phyloP scores from a whole-genome alignment of 2,329 filamentous ascomycete species.

The Thielaviopsis punctulata region DNA sequence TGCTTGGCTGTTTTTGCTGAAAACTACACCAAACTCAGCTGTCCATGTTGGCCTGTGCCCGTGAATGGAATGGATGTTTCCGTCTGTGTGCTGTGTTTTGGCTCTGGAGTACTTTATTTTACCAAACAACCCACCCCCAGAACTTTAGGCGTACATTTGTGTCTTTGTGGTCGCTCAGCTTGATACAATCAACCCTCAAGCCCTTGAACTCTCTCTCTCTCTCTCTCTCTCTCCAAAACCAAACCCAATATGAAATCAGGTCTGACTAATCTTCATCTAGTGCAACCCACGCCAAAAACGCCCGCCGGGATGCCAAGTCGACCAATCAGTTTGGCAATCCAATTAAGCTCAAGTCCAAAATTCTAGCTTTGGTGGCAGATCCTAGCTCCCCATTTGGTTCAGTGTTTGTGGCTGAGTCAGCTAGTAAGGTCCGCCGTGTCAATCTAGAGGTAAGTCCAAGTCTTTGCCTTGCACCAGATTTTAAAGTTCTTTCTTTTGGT shows the following conservation, averaged over 20 bases:
- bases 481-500: neutral
- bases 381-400: slow-evolving; percentile 38
- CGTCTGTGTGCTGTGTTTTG: too few species aligned
- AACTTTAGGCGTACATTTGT: too few species aligned
- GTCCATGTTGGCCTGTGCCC: too few species aligned
- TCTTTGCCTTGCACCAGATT: neutral
- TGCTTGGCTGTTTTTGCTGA: neutral
- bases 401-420: slow-evolving; percentile 73
- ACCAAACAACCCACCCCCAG: too few species aligned
- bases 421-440: slow-evolving; percentile 60
- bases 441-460: slow-evolving; percentile 46
- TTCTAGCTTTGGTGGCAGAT: slow-evolving; percentile 57
- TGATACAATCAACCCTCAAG: too few species aligned
- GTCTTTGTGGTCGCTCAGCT: too few species aligned
- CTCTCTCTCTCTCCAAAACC: too few species aligned
- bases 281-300: slow-evolving; percentile 29
- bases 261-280: slow-evolving; percentile 18
- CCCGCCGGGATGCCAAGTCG: slow-evolving; percentile 51
- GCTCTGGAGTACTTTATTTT: too few species aligned
- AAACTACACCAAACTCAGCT: too few species aligned
- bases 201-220: too few species aligned
- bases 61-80: too few species aligned
- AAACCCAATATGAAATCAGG: neutral
- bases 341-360: slow-evolving; percentile 66
- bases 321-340: slow-evolving; percentile 69